Conservation (phyloP, 106 monocot species). For the Ottelia alismoides region DNA sequence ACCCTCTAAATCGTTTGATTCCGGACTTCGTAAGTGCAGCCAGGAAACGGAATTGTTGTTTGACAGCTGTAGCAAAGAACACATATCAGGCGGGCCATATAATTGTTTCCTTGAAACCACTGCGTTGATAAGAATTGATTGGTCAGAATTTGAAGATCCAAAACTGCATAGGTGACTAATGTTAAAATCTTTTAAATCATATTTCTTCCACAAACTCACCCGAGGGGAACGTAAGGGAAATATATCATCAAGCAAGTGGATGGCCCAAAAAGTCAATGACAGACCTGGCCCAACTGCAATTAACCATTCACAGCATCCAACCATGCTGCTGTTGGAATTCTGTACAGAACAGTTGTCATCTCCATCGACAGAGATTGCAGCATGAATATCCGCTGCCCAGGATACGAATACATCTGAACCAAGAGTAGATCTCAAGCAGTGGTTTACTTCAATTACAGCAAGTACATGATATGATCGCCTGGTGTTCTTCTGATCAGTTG, state of each 20-base stretch:
- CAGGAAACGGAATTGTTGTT: constrained; percentile 45
- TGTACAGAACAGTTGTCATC: constrained; percentile 12
- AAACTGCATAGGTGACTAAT: neutral
- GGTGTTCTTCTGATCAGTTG: constrained; percentile 19
- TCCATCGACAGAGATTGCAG: constrained; percentile 27
- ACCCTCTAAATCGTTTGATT: constrained; percentile 6
- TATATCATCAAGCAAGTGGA: constrained; percentile 82
- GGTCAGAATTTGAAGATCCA: constrained; percentile 3
- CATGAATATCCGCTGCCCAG: constrained; percentile 53
- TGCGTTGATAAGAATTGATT: constrained; percentile 45
- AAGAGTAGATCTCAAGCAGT: constrained; percentile 43
- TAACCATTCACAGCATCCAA: constrained; percentile 82
- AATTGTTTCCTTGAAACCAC: constrained; percentile 33
- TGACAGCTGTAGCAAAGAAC: constrained; percentile 71
- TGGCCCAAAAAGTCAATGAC: constrained; percentile 57
- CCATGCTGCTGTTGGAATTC: constrained; percentile 23
- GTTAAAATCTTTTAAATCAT: too few species aligned
- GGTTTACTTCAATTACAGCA: constrained; percentile 78
- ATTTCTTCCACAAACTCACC: constrained; percentile 72
- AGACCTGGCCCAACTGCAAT: constrained; percentile 48
- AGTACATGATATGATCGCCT: constrained; percentile 75
- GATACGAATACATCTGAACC: constrained; percentile 48
- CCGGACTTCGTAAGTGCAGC: constrained; percentile 31
- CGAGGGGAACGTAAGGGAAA: constrained; percentile 73
- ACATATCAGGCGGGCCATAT: constrained; percentile 51